A percentile compares a stretch with the other conserved stretches of the same genome.
Conservation (phyloP, 371 early-diverging fungal species). For the Smittium culicis region DNA sequence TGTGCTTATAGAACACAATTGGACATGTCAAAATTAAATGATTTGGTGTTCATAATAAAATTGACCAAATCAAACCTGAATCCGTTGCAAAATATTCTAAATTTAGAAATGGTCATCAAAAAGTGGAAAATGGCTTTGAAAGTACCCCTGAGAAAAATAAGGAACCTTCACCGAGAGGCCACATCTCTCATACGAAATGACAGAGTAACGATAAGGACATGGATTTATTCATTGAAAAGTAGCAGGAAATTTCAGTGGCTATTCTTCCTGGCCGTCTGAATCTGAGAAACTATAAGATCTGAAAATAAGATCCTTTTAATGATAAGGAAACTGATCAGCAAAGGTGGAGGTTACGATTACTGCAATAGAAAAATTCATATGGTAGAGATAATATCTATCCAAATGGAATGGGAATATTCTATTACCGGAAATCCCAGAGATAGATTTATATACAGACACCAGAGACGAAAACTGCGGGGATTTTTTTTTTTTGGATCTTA, state of each 20-base stretch:
- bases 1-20: background rate
- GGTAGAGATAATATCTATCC: background rate
- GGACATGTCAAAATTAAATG: no score
- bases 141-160: background rate
- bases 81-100: background rate
- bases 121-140: background rate
- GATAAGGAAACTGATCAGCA: background rate
- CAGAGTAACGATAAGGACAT: background rate
- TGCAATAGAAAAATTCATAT: background rate
- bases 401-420: background rate
- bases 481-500: background rate
- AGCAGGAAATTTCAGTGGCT: background rate
- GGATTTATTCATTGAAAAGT: background rate
- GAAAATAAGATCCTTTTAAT: background rate
- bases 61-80: background rate
- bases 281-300: background rate
- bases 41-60: no score
- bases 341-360: background rate
- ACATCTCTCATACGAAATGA: background rate
- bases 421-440: background rate
- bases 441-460: background rate
- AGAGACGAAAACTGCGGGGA: background rate
- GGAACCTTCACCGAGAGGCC: background rate
- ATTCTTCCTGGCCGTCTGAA: background rate
- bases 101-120: background rate